Evolutionary conservation across 768 basidiomycete genomes (phyloP).

Genomic region (Trametes cubensis): DNA sequence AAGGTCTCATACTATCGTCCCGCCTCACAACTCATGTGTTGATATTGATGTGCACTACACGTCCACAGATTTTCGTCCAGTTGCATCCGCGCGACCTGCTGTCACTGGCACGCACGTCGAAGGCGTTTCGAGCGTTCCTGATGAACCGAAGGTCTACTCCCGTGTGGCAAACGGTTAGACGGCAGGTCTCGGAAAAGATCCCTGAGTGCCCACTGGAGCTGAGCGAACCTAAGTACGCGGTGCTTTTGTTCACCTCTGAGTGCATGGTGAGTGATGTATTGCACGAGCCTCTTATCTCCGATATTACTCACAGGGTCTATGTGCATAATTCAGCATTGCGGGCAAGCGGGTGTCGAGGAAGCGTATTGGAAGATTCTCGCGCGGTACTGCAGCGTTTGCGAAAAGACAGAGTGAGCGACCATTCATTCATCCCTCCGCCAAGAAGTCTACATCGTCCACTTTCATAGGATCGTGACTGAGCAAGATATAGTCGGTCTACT

Average conservation of each 20-base stretch:
- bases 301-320: too few species aligned
- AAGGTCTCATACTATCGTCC: not conserved
- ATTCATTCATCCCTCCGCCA: too few species aligned
- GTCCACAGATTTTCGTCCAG: conserved; percentile 6
- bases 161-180: conserved; percentile 16
- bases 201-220: conserved; percentile 19
- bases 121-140: conserved; percentile 13
- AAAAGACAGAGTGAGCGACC: too few species aligned
- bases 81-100: conserved; percentile 17
- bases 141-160: conserved; percentile 1
- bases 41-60: too few species aligned
- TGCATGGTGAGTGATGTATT: not conserved
- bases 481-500: too few species aligned
- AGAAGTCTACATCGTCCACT: too few species aligned
- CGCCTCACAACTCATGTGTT: too few species aligned
- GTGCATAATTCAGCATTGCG: too few species aligned
- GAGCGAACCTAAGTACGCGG: conserved; percentile 21
- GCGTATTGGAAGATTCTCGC: too few species aligned
- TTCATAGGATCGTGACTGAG: too few species aligned
- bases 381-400: too few species aligned
- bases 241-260: conserved; percentile 11
- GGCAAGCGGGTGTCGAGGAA: too few species aligned
- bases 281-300: not conserved
- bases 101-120: conserved; percentile 12
- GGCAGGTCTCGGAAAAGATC: not conserved